Evolutionary conservation across 805 yeast species (phyloP).

Genomic region (Candida rishiriensis): DNA sequence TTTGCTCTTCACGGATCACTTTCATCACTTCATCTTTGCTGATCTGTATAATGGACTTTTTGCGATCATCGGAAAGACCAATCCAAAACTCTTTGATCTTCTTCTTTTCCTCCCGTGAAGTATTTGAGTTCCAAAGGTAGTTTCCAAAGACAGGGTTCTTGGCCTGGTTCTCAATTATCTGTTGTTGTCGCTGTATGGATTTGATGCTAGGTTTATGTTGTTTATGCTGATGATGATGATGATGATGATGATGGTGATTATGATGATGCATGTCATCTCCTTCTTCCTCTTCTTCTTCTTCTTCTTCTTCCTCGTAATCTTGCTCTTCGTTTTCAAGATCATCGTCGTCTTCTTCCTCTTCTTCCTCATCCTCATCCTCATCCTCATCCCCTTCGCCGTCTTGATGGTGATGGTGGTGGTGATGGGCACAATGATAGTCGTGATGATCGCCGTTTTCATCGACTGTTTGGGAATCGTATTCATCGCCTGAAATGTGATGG

Average conservation of each 20-base stretch:
- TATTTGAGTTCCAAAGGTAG: constrained; percentile 29
- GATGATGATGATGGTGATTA: constrained; percentile 12
- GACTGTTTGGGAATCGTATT: constrained; percentile 3
- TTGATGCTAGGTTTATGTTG: not conserved
- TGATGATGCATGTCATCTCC: constrained; percentile 12
- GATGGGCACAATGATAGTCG: constrained; percentile 9
- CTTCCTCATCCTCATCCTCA: constrained; percentile 4
- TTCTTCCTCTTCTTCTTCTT: constrained; percentile 11
- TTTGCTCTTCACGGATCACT: constrained; percentile 57
- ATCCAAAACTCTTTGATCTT: constrained; percentile 62
- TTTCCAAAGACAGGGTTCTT: constrained; percentile 19
- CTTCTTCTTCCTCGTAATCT: constrained; percentile 8
- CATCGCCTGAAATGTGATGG: constrained; percentile 7
- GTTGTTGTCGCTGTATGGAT: constrained; percentile 17
- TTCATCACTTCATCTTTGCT: constrained; percentile 67
- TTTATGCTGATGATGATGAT: constrained; percentile 5
- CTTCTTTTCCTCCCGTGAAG: constrained; percentile 45
- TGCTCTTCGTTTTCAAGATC: constrained; percentile 8
- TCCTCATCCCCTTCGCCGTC: constrained; percentile 2
- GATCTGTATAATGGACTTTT: constrained; percentile 56
- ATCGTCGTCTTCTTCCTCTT: constrained; percentile 8
- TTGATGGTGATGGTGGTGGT: constrained; percentile 7
- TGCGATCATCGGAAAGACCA: constrained; percentile 53
- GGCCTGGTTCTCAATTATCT: constrained; percentile 15
- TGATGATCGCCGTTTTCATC: constrained; percentile 11